These are phyloP conservation scores for Lachancea waltii DNA, from an alignment of 805 yeast species.

Conservation along the genomic window DNA sequence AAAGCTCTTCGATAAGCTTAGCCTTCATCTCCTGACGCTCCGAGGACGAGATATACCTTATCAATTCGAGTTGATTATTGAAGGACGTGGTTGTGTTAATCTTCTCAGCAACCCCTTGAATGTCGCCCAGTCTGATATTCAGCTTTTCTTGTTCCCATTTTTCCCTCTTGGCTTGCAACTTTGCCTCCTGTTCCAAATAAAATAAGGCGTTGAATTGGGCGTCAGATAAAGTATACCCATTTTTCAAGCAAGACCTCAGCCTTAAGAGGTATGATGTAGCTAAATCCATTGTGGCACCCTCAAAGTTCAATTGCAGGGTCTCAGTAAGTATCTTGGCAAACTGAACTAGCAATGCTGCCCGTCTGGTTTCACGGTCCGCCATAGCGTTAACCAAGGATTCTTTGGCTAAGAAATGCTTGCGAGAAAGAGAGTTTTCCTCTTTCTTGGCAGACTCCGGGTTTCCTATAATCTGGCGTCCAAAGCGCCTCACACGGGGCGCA, in stretches of 20 bases:
- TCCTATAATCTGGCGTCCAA: slow-evolving; percentile 64
- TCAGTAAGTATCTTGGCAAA: slow-evolving; percentile 28
- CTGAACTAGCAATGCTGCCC: slow-evolving; percentile 27
- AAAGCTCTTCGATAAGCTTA: slow-evolving; percentile 22
- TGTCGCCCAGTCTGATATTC: slow-evolving; percentile 16
- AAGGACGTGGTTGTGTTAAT: slow-evolving; percentile 22
- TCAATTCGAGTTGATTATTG: slow-evolving; percentile 23
- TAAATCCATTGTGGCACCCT: slow-evolving; percentile 29
- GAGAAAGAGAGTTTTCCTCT: slow-evolving; percentile 56
- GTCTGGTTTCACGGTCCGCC: slow-evolving; percentile 37
- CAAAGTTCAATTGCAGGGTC: slow-evolving; percentile 18
- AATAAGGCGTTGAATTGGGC: slow-evolving; percentile 55
- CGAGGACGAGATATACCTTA: slow-evolving; percentile 23
- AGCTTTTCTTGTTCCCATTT: slow-evolving; percentile 30
- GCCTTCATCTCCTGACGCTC: slow-evolving; percentile 27
- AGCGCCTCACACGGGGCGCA: slow-evolving; percentile 78
- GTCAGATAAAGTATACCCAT: slow-evolving; percentile 51
- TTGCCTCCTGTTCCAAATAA: slow-evolving; percentile 40
- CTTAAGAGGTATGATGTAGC: slow-evolving; percentile 50
- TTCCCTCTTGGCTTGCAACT: slow-evolving; percentile 36
- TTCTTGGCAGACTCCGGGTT: slow-evolving; percentile 38
- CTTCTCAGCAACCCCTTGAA: slow-evolving; percentile 12
- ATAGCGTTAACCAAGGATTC: slow-evolving; percentile 42
- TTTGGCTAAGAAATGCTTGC: slow-evolving; percentile 58
- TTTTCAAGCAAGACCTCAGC: slow-evolving; percentile 48